phyloP scores from a whole-genome alignment of 352 stramenopile species.

The Elongisporangium undulatum region DNA sequence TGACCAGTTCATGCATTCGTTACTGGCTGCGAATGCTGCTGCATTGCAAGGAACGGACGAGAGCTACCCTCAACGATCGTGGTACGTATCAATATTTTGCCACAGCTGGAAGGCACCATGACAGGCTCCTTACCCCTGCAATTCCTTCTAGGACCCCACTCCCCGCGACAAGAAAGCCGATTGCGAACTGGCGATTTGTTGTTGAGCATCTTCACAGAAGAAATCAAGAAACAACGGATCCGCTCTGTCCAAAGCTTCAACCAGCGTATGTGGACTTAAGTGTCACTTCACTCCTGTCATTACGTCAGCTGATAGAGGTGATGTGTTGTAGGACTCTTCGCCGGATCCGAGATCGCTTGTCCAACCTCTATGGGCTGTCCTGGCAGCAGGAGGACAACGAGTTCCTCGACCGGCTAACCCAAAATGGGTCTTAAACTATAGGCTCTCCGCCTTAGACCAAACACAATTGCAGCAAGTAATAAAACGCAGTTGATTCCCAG shows the following conservation, averaged over 20 bases:
- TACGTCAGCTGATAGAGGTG: background rate
- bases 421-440: slow-evolving; percentile 1
- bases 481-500: slow-evolving; percentile 7
- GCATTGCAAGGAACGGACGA: slow-evolving; percentile 36
- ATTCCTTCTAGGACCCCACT: slow-evolving; percentile 35
- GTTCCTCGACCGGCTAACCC: slow-evolving; percentile 19
- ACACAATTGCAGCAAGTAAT: background rate
- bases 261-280: slow-evolving; percentile 26
- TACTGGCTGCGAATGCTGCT: slow-evolving; percentile 36
- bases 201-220: slow-evolving; percentile 38
- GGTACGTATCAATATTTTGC: slow-evolving; percentile 15
- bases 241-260: slow-evolving; percentile 27
- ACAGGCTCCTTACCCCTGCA: background rate
- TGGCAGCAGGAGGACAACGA: slow-evolving; percentile 47
- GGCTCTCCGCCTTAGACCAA: background rate
- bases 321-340: slow-evolving; percentile 35
- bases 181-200: slow-evolving; percentile 72
- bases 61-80: slow-evolving; percentile 37
- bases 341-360: slow-evolving; percentile 57
- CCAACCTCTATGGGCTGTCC: slow-evolving; percentile 40
- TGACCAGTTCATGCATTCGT: slow-evolving; percentile 37
- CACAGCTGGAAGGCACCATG: background rate
- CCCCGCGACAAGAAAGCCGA: slow-evolving; percentile 45
- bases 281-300: background rate
- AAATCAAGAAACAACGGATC: slow-evolving; percentile 8